Percentiles rank a stretch among this genome's conserved stretches.
These are phyloP conservation scores for Bremia lactucae DNA, from an alignment of 352 stramenopile genomes.

Conservation along the genomic window DNA sequence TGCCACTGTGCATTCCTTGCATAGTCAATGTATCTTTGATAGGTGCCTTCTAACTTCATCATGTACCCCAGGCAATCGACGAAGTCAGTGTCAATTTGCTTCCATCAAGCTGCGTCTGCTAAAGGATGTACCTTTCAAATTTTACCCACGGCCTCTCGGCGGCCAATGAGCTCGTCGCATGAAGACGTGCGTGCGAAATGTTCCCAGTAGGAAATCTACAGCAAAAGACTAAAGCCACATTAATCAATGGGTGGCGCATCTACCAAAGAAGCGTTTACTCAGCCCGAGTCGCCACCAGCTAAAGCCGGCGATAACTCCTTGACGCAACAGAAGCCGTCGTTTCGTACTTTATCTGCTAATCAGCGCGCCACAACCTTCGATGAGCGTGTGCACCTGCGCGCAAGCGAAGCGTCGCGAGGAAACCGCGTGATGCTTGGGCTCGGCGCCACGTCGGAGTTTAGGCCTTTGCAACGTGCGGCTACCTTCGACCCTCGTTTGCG, in stretches of 20 bases:
- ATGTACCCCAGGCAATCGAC: too few species aligned
- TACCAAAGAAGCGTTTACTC: conserved; percentile 14
- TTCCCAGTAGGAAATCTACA: conserved; percentile 11
- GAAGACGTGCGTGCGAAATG: conserved; percentile 6
- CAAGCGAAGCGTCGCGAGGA: conserved; percentile 3
- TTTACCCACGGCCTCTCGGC: conserved; percentile 3
- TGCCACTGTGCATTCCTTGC: too few species aligned
- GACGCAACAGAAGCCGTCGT: conserved; percentile 13
- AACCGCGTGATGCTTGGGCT: conserved; percentile 38
- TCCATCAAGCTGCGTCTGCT: too few species aligned
- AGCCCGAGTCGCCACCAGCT: conserved; percentile 1
- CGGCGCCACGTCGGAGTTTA: conserved; percentile 54
- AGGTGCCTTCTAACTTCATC: too few species aligned
- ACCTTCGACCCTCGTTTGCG: conserved; percentile 72
- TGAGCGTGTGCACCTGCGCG: conserved; percentile 60
- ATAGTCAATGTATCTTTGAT: too few species aligned
- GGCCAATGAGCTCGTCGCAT: conserved; percentile 10
- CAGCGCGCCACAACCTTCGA: conserved; percentile 78
- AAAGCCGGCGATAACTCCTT: not conserved
- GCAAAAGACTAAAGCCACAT: conserved; percentile 1
- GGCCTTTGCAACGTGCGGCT: conserved; percentile 58
- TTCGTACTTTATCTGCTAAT: conserved; percentile 54
- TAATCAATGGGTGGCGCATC: conserved; percentile 17
- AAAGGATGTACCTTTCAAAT: conserved; percentile 18
- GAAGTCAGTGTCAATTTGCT: too few species aligned